Evolutionary conservation across 2,329 filamentous ascomycete genomes (phyloP), one percentile per base, ranked within the genome.

Genomic region (Aspergillus quadrilineatus): DNA sequence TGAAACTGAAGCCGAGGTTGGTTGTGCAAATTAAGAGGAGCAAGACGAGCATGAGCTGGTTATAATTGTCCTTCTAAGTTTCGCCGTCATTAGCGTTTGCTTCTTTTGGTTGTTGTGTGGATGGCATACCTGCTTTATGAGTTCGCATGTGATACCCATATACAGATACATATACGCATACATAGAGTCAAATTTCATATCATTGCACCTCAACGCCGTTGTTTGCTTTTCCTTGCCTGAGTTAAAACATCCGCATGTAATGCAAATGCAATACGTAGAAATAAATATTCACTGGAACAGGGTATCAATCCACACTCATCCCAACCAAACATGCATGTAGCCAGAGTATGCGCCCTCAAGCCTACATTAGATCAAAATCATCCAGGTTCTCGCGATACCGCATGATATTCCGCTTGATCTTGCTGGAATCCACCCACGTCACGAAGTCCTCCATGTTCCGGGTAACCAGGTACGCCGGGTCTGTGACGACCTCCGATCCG

Each of bases 361-460:
- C 22, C 85, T 74, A 94, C 67, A 96, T 78, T 70, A 97, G 78
- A 78, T 97, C 93, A 70, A 96, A 97, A 76, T 97, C 93, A 76
- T 97, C 93, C 76, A 97, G 76, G 80, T 96, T 90, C 75, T 97
- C 92, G 66, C 91, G 86, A 73, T 97, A 97, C 76, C 90, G 90
- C 85, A 96, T 87, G 62, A 97, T 96, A 71, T 92, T 94, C 71
- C 89, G 85, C 88, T 96, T 96, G 74, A 97, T 92, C 89, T 97
- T 97, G 75, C 90, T 95, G 58, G 90, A 91, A 67, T 95, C 90
- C 8, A 93, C 88, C 93, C 93, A 97, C 0, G 93, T 97, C 15
- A 97, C 89, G 72, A 95, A 96, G 76, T 97, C 93, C 77, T 97
- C 93, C 83, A 96, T 90, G 59, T 86, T 89, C 63, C 92, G 82